phyloP scores from a whole-genome alignment of 805 yeast species.

The Hanseniaspora nectarophila region DNA sequence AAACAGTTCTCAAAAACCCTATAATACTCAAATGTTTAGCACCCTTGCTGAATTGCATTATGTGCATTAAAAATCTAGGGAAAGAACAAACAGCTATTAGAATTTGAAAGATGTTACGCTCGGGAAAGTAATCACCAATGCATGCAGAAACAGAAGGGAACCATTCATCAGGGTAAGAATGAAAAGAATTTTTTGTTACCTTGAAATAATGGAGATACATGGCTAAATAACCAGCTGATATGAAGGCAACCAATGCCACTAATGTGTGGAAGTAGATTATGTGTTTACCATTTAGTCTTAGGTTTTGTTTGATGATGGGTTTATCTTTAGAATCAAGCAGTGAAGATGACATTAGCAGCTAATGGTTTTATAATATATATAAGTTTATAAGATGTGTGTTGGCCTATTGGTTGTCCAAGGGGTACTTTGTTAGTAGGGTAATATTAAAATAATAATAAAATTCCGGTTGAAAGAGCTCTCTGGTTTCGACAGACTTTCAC shows the following conservation, averaged over 20 bases:
- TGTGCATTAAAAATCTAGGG: slow-evolving; percentile 63
- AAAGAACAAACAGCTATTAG: slow-evolving; percentile 88
- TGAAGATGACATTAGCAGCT: not conserved
- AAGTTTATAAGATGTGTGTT: too few relatives aligned
- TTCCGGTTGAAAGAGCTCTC: too few relatives aligned
- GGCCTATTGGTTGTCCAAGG: too few relatives aligned
- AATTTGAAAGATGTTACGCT: slow-evolving; percentile 81
- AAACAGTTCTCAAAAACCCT: slow-evolving; percentile 81
- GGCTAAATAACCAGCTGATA: slow-evolving; percentile 65
- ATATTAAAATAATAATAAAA: too few relatives aligned
- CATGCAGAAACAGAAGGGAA: slow-evolving; percentile 95
- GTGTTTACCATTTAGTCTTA: not conserved
- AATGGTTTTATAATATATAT: too few relatives aligned
- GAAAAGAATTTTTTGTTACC: slow-evolving; percentile 76
- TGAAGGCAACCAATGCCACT: slow-evolving; percentile 62
- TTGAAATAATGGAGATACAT: slow-evolving; percentile 69
- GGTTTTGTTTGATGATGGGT: not conserved
- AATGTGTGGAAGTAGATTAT: slow-evolving; percentile 46
- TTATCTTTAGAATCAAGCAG: not conserved
- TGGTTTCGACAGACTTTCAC: too few relatives aligned
- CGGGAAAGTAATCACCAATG: slow-evolving; percentile 94
- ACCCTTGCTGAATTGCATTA: slow-evolving; percentile 35
- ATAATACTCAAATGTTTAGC: slow-evolving; percentile 26
- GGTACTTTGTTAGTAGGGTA: too few relatives aligned
- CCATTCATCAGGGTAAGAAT: slow-evolving; percentile 96